Evolutionary conservation across 2,329 filamentous ascomycete genomes (phyloP).

Genomic region (Colletotrichum musae): DNA sequence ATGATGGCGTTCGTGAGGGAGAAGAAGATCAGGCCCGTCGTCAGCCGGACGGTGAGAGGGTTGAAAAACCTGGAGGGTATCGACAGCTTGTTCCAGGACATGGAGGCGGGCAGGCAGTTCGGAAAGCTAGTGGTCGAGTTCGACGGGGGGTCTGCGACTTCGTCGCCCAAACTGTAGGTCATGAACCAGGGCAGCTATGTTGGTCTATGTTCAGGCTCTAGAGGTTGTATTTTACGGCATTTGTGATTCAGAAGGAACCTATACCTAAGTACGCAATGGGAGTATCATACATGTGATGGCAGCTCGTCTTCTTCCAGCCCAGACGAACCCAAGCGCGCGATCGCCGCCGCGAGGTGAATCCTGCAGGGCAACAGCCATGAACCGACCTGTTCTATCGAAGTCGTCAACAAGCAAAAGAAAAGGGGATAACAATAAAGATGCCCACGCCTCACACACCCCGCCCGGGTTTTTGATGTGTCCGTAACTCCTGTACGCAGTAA

Average conservation of each 20-base stretch:
- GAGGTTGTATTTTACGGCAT: too few species aligned
- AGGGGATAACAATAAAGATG: not conserved
- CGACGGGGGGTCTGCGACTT: constrained; percentile 53
- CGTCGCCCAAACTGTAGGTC: constrained; percentile 57
- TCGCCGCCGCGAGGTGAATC: not conserved
- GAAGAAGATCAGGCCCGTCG: constrained; percentile 81
- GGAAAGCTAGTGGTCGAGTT: constrained; percentile 91
- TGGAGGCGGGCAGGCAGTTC: constrained; percentile 89
- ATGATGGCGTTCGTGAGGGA: constrained; percentile 88
- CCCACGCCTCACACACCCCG: constrained; percentile 32
- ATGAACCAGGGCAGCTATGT: too few species aligned
- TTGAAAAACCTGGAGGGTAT: constrained; percentile 85
- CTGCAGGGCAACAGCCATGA: not conserved
- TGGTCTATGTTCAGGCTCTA: too few species aligned
- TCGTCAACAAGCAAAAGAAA: constrained; percentile 21
- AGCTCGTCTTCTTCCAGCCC: constrained; percentile 1
- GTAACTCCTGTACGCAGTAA: constrained; percentile 36
- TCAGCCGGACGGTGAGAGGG: constrained; percentile 81
- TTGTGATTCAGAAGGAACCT: constrained; percentile 23
- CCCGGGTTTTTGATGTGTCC: constrained; percentile 39
- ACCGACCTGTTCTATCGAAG: constrained; percentile 1
- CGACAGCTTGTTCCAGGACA: constrained; percentile 86
- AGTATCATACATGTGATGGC: constrained; percentile 25
- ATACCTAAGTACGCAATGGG: constrained; percentile 24
- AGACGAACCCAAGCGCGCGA: not conserved